These are phyloP conservation scores for Puccinia novopanici DNA, from an alignment of 1,284 basidiomycete species.

Conservation along the genomic window DNA sequence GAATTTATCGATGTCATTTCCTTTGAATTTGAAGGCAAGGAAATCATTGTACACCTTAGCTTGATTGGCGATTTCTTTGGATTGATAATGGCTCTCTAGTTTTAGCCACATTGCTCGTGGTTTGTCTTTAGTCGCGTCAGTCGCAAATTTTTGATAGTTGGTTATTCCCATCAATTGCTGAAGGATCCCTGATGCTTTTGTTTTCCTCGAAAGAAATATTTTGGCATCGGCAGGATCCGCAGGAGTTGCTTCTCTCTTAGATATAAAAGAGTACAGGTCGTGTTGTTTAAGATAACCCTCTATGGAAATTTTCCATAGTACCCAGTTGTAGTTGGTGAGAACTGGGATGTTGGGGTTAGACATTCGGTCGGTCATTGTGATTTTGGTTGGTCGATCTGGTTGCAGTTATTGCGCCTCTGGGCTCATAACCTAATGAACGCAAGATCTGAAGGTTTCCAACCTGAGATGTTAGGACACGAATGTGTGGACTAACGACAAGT, in stretches of 20 bases:
- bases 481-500: too few species aligned
- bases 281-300: neutral
- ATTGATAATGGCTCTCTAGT: neutral
- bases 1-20: neutral
- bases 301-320: too few species aligned
- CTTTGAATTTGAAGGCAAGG: neutral
- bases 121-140: neutral
- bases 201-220: neutral
- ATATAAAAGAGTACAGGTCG: neutral
- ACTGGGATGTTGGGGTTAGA: neutral
- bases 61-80: neutral
- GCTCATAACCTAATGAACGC: too few species aligned
- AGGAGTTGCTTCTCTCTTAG: neutral
- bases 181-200: neutral
- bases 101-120: neutral
- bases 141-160: neutral
- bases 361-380: neutral
- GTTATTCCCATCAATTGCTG: neutral
- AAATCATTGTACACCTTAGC: neutral
- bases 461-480: too few species aligned
- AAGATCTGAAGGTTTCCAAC: too few species aligned
- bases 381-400: neutral
- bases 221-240: neutral
- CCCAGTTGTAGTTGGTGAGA: too few species aligned
- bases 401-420: slow-evolving; percentile 1